Conservation (phyloP, 2,329 filamentous ascomycete species). For the Xylariales sp. region DNA sequence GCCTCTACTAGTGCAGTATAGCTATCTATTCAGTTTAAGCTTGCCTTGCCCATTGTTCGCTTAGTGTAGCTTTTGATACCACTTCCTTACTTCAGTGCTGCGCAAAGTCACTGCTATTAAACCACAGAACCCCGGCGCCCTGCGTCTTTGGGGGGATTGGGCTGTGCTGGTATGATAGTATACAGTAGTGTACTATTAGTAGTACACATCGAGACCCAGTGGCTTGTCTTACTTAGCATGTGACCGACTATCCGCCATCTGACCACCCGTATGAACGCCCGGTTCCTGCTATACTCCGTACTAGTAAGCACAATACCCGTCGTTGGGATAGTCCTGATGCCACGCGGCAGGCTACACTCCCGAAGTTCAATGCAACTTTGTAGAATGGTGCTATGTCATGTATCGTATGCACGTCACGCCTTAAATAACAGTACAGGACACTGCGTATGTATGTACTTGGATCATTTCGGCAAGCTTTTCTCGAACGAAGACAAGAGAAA, state of each 20-base stretch:
- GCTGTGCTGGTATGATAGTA: neutral
- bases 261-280: neutral
- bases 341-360: neutral
- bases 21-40: neutral
- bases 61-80: neutral
- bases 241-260: constrained; percentile 11
- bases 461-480: constrained; percentile 8
- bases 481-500: neutral
- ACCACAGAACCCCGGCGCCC: neutral
- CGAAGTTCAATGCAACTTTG: neutral
- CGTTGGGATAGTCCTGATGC: neutral
- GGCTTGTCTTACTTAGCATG: neutral
- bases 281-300: neutral
- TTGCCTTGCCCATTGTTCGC: constrained; percentile 7
- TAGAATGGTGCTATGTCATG: neutral
- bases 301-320: neutral
- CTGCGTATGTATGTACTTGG: neutral
- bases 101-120: constrained; percentile 4
- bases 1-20: too few relatives aligned
- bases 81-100: constrained; percentile 14
- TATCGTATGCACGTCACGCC: too few relatives aligned
- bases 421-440: too few relatives aligned
- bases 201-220: constrained; percentile 9
- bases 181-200: neutral
- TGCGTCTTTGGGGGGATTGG: neutral